Base-by-base conservation (phyloP, 306 rosid genomes). In the Rosa rugosa region DNA sequence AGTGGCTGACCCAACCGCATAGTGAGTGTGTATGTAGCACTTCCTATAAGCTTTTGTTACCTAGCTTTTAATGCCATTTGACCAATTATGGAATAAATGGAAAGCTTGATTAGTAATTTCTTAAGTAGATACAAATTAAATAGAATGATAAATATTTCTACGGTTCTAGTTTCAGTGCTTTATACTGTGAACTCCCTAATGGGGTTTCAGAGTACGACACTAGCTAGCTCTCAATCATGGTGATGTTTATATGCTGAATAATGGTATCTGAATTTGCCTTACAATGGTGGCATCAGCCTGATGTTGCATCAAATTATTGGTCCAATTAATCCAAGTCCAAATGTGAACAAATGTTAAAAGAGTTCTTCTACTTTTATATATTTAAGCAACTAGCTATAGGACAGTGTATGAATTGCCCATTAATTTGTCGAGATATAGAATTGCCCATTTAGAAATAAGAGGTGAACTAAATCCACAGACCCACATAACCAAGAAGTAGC, bases 261-360 rank as follows among this genome's bases (percentile, higher is more conserved):
- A n/a, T 71, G 74, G 31, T 71, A 69, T 77, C 62, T 75, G 77
- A 40, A 78, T 31, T 62, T 23, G 77, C 44, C 38, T 64, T 54
- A 50, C 77, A 45, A 65, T 71, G 34, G 22, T 77, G 78, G 46
- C 85, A 75, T 86, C 84, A 86, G 36, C 84, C 53, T 67, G 34
- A 81, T 80, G 82, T 79, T 77, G 11, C 77, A 41, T 36, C 73
- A 66, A 79, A 72, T 72, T 75, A 51, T 82, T 80, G 90, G 84
- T 75, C 41, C 73, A 82, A 27, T 27, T 27, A 27, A 75, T 85
- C 76, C 51, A 49, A 23, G 71, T 76, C 51, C 51, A 11, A 11
- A 71, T 31, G 36, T 73, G 87, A 62, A 54, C 41, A 12, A 4
- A 75, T 63, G 60, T 72, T 74, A 51, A 80, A 50, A 62, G 6